Evolutionary conservation across 305 asterid genomes (phyloP).

Genomic region (Fraxinus angustifolia): DNA sequence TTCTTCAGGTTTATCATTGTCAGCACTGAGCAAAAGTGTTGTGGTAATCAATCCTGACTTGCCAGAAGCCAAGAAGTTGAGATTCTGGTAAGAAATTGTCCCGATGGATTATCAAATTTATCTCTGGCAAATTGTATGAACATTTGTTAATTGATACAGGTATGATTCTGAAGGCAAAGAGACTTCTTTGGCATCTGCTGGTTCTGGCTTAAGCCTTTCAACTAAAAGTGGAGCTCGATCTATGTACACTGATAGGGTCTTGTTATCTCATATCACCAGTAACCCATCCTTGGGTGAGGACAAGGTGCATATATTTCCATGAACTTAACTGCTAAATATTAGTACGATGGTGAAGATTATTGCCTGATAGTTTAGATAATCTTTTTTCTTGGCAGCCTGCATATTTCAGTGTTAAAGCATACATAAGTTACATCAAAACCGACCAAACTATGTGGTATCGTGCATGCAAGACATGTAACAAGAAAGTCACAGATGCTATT

Average conservation of each 20-base stretch:
- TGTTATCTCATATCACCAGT: conserved; percentile 59
- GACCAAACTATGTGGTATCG: conserved; percentile 96
- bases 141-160: conserved; percentile 35
- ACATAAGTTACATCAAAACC: conserved; percentile 59
- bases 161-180: conserved; percentile 85
- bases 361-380: not conserved
- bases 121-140: not conserved
- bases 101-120: not conserved
- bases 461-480: conserved; percentile 86
- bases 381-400: conserved; percentile 47
- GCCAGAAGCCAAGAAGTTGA: conserved; percentile 74
- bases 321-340: not conserved
- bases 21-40: conserved; percentile 70
- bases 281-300: conserved; percentile 76
- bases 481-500: conserved; percentile 73
- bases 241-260: conserved; percentile 67
- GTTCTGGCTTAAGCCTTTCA: conserved; percentile 57
- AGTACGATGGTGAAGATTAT: not conserved
- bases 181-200: conserved; percentile 61
- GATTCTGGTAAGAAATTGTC: conserved; percentile 55
- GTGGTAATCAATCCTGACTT: conserved; percentile 66
- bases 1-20: conserved; percentile 74
- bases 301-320: conserved; percentile 42
- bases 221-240: conserved; percentile 46
- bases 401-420: conserved; percentile 63